Base-by-base conservation (phyloP, 2,329 filamentous ascomycete species). In the Paramyrothecium roridum region DNA sequence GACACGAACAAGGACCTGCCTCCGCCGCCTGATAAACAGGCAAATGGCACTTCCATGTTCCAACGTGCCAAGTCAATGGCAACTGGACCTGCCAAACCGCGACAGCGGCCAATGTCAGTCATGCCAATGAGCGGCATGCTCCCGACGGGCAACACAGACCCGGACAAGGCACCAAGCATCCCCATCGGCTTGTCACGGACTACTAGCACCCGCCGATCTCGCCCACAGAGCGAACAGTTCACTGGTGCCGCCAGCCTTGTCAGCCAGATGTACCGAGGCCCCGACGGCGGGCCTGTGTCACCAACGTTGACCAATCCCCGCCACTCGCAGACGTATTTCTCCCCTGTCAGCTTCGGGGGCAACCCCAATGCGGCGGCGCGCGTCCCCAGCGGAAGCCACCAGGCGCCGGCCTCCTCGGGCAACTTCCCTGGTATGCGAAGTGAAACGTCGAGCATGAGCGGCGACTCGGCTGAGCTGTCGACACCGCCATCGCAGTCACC, bases 191-290 rank as follows among this genome's bases (percentile, higher is more conserved):
- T 79, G 59, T 80, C 72, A 59, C 83, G 79, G 59, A 79, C 77
- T 22, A 72, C 78, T 49, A 85, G 80, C 71, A 78, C 79, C 53
- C 79, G 82, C 58, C 79, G 79, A 56, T 69, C 70, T 52, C 76
- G 85, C 43, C 85, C 85, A 54, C 83, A 83, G 74, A 86, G 83
- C 64, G 85, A 88, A 63, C 85, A 88, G 70, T 83, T 76, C 65
- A 81, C 81, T 1, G 75, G 75, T 48, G 86, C 86, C 19, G 89
- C 90, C 8, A 85, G 82, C 57, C 83, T 96, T 30, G 88, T 96
- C 50, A 91, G 90, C 64, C 92, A 93, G 71, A 96, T 96, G 89
- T 96, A 96, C 76, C 88, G 87, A 66, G 88, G 88, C 16, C 83
- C 86, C 11, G 82, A 88, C 21, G 81, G 84, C 3, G 37, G 37